Conservation (phyloP, 108 stramenopile genomes). For the Pseudonitzschia multiseries region DNA sequence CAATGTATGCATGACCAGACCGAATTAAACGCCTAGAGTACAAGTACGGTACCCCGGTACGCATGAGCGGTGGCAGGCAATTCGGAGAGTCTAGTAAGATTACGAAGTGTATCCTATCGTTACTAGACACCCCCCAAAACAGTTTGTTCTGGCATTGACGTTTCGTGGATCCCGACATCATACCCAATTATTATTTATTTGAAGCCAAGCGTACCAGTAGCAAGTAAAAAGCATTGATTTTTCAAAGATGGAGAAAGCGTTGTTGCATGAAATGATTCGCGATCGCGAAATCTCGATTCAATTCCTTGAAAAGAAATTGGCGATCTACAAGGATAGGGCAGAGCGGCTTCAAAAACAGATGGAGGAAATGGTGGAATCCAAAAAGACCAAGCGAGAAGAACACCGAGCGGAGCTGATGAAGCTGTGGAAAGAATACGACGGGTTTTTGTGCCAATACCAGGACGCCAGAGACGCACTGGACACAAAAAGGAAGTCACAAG, state of each 20-base stretch:
- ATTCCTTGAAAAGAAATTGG: conserved; percentile 37
- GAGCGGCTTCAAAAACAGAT: conserved; percentile 18
- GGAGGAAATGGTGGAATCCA: conserved; percentile 12
- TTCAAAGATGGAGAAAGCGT: conserved; percentile 42
- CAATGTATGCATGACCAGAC: too few species aligned
- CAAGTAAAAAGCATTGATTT: background rate
- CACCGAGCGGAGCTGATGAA: conserved; percentile 24
- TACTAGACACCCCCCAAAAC: too few species aligned
- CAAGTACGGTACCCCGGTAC: too few species aligned
- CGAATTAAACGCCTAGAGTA: too few species aligned
- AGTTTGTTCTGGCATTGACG: too few species aligned
- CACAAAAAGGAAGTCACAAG: conserved; percentile 31
- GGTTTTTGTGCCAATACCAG: conserved; percentile 17
- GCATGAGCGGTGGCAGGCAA: too few species aligned
- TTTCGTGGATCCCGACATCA: too few species aligned
- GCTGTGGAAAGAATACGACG: conserved; percentile 9
- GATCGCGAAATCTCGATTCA: conserved; percentile 51
- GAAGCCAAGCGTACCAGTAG: too few species aligned
- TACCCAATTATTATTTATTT: too few species aligned
- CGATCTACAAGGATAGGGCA: conserved; percentile 28
- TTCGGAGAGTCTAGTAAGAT: too few species aligned
- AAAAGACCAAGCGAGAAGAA: conserved; percentile 16
- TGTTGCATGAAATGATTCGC: conserved; percentile 56
- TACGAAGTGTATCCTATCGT: too few species aligned
- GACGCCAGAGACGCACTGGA: conserved; percentile 33